Evolutionary conservation across 306 rosid genomes (phyloP), one percentile per base, ranked within the genome.

Genomic region (Alnus rubra): DNA sequence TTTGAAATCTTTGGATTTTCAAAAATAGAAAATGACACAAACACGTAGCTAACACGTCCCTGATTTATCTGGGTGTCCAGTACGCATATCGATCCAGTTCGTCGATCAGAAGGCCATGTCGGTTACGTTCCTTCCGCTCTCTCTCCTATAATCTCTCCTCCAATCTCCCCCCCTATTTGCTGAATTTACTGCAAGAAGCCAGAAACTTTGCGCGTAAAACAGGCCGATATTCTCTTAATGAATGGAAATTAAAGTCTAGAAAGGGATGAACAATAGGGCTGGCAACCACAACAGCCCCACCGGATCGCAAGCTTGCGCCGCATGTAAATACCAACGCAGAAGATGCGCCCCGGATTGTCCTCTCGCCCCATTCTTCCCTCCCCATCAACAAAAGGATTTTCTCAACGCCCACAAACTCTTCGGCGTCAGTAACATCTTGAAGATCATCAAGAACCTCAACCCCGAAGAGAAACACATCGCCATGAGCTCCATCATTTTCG

Each of bases 261-360:
- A 53, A 14, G 67, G 8, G 54, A 77, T 45, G 75, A 77, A 39
- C 12, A 33, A 31, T 7, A n/a, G 19, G 12, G 72, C 51, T 67
- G 48, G 23, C 47, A 33, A 64, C 23, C n/a, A 39, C 45, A 33
- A 64, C 23, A 7, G 70, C 45, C 70, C 16, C 19, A 11, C 9
- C 19, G 47, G 19, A 64, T 5, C 70, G 16, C 72, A 39, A 42
- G 55, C 54, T 18, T 79, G 82, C 15, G 77, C 64, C 52, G 53
- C 77, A 9, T 79, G 73, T 49, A 59, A 13, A 33, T 28, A 45
- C 72, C 82, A 71, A 44, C 82, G 77, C 7, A 59, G 33, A 49
- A 71, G 14, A 13, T 79, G 82, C 18, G 13, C 52, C 3, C 31
- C 35, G 2, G 54, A 71, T 16, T 79, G 77, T 23, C 30, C 10